phyloP scores from a whole-genome alignment of 495 filamentous ascomycete genomes.

The Hypoxylon rickii region DNA sequence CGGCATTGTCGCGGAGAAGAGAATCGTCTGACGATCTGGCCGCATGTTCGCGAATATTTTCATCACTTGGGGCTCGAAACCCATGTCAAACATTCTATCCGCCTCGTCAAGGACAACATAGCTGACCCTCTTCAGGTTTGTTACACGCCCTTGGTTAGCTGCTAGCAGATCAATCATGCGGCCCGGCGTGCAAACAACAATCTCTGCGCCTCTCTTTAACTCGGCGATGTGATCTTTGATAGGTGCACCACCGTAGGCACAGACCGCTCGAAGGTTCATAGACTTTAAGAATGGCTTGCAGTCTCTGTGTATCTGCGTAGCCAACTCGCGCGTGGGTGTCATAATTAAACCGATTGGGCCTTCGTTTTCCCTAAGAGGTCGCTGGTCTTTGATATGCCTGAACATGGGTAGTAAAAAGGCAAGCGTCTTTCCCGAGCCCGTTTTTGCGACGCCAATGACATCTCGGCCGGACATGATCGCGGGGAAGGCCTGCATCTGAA shows the following conservation, averaged over 20 bases:
- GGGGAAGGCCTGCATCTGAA: slow-evolving; percentile 94
- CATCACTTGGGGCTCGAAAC: slow-evolving; percentile 97
- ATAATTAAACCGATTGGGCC: slow-evolving; percentile 88
- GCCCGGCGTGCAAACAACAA: slow-evolving; percentile 94
- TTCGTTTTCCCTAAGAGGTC: slow-evolving; percentile 78
- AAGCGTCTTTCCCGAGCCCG: slow-evolving; percentile 97
- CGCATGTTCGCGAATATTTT: slow-evolving; percentile 91
- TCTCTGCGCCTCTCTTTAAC: slow-evolving; percentile 91
- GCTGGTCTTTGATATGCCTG: slow-evolving; percentile 94
- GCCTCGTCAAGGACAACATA: slow-evolving; percentile 97
- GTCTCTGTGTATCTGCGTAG: slow-evolving; percentile 92
- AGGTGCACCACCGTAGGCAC: slow-evolving; percentile 91
- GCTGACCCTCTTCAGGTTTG: slow-evolving; percentile 84
- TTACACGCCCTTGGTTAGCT: slow-evolving; percentile 89
- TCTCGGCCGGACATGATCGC: slow-evolving; percentile 96
- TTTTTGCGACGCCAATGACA: slow-evolving; percentile 96
- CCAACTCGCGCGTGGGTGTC: slow-evolving; percentile 93
- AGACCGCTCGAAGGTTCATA: slow-evolving; percentile 86
- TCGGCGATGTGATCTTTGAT: slow-evolving; percentile 99
- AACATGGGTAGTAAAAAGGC: slow-evolving; percentile 97
- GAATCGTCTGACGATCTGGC: slow-evolving; percentile 87
- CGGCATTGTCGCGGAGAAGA: slow-evolving; percentile 98
- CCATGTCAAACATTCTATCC: slow-evolving; percentile 99
- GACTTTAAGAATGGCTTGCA: slow-evolving; percentile 92
- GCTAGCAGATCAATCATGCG: slow-evolving; percentile 94